phyloP scores from a whole-genome alignment of 2,329 filamentous ascomycete species.

The Aureobasidium zeae region DNA sequence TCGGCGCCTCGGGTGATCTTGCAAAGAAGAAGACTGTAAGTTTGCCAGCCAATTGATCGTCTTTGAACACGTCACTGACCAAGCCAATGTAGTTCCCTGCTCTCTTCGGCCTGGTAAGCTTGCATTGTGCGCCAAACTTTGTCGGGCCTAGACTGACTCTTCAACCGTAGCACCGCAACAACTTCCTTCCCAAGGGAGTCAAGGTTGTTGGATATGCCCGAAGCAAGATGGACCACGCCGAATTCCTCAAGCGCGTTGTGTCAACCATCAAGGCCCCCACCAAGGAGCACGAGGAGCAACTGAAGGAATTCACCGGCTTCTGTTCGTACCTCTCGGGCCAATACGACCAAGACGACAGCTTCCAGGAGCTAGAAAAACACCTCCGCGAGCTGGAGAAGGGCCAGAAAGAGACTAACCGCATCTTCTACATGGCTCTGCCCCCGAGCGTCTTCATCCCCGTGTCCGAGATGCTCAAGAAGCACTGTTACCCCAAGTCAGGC shows the following conservation, averaged over 20 bases:
- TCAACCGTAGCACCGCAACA: slow-evolving; percentile 64
- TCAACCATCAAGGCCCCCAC: slow-evolving; percentile 99
- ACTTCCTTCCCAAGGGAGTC: slow-evolving; percentile 94
- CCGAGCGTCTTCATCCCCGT: slow-evolving; percentile 97
- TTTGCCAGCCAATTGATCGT: slow-evolving; percentile 18
- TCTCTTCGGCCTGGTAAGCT: slow-evolving; percentile 88
- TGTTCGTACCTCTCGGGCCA: slow-evolving; percentile 96
- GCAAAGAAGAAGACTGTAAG: slow-evolving; percentile 99
- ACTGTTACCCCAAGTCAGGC: slow-evolving; percentile 86
- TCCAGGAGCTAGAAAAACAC: slow-evolving; percentile 75
- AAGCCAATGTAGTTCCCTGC: slow-evolving; percentile 72
- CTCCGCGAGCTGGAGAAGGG: slow-evolving; percentile 76
- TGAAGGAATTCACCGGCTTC: slow-evolving; percentile 76
- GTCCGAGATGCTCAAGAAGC: slow-evolving; percentile 92
- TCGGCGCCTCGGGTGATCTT: slow-evolving; percentile 93
- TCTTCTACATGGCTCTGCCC: slow-evolving; percentile 99
- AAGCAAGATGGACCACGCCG: slow-evolving; percentile 97
- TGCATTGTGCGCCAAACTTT: slow-evolving; percentile 20
- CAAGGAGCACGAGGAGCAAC: slow-evolving; percentile 91
- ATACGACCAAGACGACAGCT: slow-evolving; percentile 95
- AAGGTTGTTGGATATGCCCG: slow-evolving; percentile 97
- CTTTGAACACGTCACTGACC: slow-evolving; percentile 16
- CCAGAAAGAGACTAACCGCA: slow-evolving; percentile 72
- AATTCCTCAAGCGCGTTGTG: slow-evolving; percentile 88
- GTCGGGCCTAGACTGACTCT: slow-evolving; percentile 12